These are phyloP conservation scores for Fagus sylvatica DNA, from an alignment of 306 rosid species.

Conservation along the genomic window DNA sequence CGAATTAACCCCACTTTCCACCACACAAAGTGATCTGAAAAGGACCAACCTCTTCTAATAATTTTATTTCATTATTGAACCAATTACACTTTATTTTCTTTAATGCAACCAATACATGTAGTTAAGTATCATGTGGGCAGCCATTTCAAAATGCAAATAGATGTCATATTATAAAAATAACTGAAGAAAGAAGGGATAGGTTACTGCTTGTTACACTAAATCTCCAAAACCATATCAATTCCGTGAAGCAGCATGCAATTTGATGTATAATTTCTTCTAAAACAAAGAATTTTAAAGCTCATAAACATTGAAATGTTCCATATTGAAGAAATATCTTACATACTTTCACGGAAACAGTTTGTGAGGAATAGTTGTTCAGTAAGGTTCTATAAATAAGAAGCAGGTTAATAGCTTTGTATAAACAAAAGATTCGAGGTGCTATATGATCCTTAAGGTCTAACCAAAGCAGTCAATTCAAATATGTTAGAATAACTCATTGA, in stretches of 20 bases:
- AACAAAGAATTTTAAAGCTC: background rate
- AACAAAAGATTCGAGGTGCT: background rate
- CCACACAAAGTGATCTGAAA: background rate
- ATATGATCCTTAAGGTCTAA: background rate
- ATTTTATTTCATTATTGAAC: background rate
- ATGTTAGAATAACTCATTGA: background rate
- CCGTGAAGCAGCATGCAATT: background rate
- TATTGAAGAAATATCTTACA: constrained; percentile 1
- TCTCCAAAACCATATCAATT: background rate
- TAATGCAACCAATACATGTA: background rate
- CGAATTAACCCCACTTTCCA: background rate
- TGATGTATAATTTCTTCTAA: background rate
- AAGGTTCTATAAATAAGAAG: background rate
- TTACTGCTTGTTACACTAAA: background rate
- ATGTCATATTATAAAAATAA: background rate
- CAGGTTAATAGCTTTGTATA: background rate
- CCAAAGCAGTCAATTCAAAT: background rate
- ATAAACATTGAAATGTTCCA: background rate
- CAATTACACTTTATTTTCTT: background rate
- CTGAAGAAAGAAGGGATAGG: background rate
- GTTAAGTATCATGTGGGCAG: background rate
- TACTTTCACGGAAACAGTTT: background rate
- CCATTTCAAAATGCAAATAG: background rate
- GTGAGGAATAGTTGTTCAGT: background rate
- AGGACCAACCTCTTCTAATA: background rate